These are phyloP conservation scores for Solanum hybrid DNA, from an alignment of 305 asterid species.

Conservation along the genomic window DNA sequence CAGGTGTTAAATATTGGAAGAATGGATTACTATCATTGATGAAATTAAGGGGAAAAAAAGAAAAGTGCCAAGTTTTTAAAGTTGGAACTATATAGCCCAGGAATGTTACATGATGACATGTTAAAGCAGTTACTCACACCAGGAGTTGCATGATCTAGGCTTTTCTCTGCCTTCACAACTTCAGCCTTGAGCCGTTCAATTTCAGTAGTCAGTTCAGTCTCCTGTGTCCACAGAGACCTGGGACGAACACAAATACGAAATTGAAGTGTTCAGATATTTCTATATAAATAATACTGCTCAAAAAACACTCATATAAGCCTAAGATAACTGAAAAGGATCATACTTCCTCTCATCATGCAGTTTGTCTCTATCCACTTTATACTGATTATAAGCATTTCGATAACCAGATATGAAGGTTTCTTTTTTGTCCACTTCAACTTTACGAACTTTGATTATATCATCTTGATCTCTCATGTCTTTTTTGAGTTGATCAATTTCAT, in stretches of 20 bases:
- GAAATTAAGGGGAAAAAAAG: not conserved
- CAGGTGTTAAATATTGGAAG: not conserved
- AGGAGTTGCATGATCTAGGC: conserved; percentile 93
- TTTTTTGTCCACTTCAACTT: conserved; percentile 47
- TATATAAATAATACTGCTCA: not conserved
- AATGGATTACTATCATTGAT: not conserved
- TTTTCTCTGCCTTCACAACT: conserved; percentile 86
- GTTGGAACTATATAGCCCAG: not conserved
- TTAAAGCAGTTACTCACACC: conserved; percentile 55
- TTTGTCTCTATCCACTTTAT: conserved; percentile 63
- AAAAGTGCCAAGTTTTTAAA: not conserved
- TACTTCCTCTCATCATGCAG: conserved; percentile 87
- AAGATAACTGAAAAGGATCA: conserved; percentile 16
- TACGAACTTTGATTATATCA: conserved; percentile 49
- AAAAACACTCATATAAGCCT: not conserved
- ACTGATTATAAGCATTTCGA: conserved; percentile 55
- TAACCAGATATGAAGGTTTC: conserved; percentile 71
- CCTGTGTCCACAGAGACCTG: conserved; percentile 87
- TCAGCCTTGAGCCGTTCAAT: conserved; percentile 78
- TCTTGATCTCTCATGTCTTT: conserved; percentile 59
- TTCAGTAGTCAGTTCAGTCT: conserved; percentile 65
- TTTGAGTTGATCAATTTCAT: conserved; percentile 72
- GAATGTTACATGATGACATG: not conserved
- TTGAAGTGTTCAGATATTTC: conserved; percentile 6
- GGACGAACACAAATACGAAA: conserved; percentile 9